phyloP scores from a whole-genome alignment of 306 rosid species.

The peach (Prunus persica) region Prunus_persica_NCBIv2 NC_034014.1:2252501-2253000 shows the following conservation, averaged over 20 bases:
- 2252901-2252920: background rate
- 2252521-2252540: constrained; percentile 43
- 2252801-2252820: background rate
- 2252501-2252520: background rate
- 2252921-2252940: background rate
- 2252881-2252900: background rate
- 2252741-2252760: constrained; percentile 4
- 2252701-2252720: background rate
- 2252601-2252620: constrained; percentile 59
- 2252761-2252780: background rate
- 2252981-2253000: background rate
- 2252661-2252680: background rate
- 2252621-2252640: constrained; percentile 53
- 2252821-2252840: background rate
- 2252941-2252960: background rate
- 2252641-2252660: background rate
- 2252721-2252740: background rate
- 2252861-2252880: background rate
- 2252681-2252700: background rate
- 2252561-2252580: constrained; percentile 87
- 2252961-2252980: background rate
- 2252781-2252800: background rate
- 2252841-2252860: background rate
- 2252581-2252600: constrained; percentile 62
- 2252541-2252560: constrained; percentile 94